A percentile compares a stretch with the other conserved stretches of the same genome.
These are phyloP conservation scores for Calonectria pseudoturangicola DNA, from an alignment of 2,329 filamentous ascomycete genomes.

Conservation along the genomic window DNA sequence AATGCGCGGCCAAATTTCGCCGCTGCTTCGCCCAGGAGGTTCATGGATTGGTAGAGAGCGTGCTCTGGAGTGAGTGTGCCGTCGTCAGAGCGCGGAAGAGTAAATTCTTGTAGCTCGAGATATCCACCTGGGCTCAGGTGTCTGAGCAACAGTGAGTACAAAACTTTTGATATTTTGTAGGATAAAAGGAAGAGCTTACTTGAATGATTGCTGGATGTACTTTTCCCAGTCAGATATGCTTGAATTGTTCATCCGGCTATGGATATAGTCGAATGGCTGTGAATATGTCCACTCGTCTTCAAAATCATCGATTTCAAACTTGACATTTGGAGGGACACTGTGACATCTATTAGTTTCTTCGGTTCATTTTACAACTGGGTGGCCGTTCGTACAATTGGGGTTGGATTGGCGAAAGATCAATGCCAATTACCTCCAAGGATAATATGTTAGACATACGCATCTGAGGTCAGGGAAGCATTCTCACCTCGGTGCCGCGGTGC, in stretches of 20 bases:
- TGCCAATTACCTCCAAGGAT: conserved; percentile 16
- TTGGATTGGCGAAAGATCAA: conserved; percentile 36
- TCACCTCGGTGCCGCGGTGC: conserved; percentile 17
- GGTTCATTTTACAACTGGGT: no score
- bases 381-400: conserved; percentile 21
- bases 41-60: conserved; percentile 42
- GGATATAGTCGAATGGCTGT: conserved; percentile 28
- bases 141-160: background rate
- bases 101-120: conserved; percentile 46
- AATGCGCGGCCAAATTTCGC: conserved; percentile 38
- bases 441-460: background rate
- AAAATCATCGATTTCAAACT: conserved; percentile 31
- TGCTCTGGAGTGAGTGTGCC: conserved; percentile 45
- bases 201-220: conserved; percentile 18
- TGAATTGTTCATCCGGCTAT: conserved; percentile 32
- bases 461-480: no score
- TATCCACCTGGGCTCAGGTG: conserved; percentile 48
- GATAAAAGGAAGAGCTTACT: background rate
- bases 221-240: conserved; percentile 20
- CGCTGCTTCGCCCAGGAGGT: conserved; percentile 41
- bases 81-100: conserved; percentile 42
- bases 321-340: conserved; percentile 26
- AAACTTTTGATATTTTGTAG: background rate
- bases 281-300: conserved; percentile 25
- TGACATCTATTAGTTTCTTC: background rate